Percentiles rank a stretch among this genome's conserved stretches.
Evolutionary conservation across 1,139 yeast genomes (phyloP).

Genomic region (Meyerozyma sp.): DNA sequence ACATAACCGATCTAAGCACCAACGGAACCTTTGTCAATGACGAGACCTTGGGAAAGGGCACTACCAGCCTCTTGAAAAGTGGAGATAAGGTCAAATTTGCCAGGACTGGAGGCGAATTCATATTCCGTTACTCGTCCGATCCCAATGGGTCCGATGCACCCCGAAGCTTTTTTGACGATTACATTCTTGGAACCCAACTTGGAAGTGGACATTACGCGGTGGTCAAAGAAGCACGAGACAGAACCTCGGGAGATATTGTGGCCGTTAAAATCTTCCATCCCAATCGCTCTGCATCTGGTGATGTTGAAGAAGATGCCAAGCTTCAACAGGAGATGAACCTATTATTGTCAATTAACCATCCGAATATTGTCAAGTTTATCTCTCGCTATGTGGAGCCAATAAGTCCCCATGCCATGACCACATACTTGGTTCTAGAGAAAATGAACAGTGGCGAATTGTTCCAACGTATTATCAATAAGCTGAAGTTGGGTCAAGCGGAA

Average conservation of each 20-base stretch:
- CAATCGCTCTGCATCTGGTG: constrained; percentile 23
- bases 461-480: constrained; percentile 62
- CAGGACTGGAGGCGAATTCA: constrained; percentile 47
- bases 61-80: constrained; percentile 45
- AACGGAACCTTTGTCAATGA: constrained; percentile 69
- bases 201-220: constrained; percentile 80
- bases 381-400: constrained; percentile 68
- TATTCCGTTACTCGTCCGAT: constrained; percentile 45
- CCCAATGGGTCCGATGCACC: constrained; percentile 12
- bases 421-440: constrained; percentile 67
- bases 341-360: constrained; percentile 61
- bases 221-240: constrained; percentile 62
- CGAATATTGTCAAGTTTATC: constrained; percentile 62
- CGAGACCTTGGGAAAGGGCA: constrained; percentile 43
- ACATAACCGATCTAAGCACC: constrained; percentile 54
- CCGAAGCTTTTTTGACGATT: constrained; percentile 53
- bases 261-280: constrained; percentile 81
- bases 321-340: constrained; percentile 66
- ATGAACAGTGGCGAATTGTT: constrained; percentile 72
- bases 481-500: constrained; percentile 54
- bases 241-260: constrained; percentile 52
- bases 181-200: constrained; percentile 53
- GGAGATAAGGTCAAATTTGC: constrained; percentile 68
- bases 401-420: constrained; percentile 47
- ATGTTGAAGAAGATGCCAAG: constrained; percentile 42